A percentile compares a stretch with the other conserved stretches of the same genome.
Conservation (phyloP, 345 rosid genomes). For the Eutrema yunnanense region DNA sequence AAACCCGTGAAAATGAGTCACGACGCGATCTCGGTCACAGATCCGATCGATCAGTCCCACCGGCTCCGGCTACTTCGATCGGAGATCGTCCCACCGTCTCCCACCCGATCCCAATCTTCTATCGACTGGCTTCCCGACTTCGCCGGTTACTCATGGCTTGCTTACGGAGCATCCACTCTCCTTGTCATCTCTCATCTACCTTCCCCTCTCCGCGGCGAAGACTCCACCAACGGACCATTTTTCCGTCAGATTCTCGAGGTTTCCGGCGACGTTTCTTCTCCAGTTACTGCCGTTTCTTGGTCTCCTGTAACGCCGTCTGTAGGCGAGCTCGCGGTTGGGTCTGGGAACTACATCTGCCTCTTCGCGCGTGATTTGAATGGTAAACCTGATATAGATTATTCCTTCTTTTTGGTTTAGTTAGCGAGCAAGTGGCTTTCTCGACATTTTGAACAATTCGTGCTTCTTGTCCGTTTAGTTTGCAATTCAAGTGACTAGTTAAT, state of each 20-base stretch:
- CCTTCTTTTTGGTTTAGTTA: background rate
- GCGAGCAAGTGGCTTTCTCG: background rate
- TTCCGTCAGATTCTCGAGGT: conserved; percentile 76
- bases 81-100: conserved; percentile 66
- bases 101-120: conserved; percentile 53
- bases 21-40: conserved; percentile 27
- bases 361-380: conserved; percentile 52
- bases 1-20: conserved; percentile 30
- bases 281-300: conserved; percentile 69
- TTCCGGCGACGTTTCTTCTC: conserved; percentile 36
- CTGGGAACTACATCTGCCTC: conserved; percentile 47
- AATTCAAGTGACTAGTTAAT: background rate
- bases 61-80: conserved; percentile 47
- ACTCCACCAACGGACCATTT: conserved; percentile 52
- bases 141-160: conserved; percentile 87
- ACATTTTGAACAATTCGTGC: background rate
- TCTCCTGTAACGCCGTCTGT: conserved; percentile 62
- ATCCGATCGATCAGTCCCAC: conserved; percentile 55
- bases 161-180: conserved; percentile 88
- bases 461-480: too few relatives aligned
- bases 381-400: conserved; percentile 17
- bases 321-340: conserved; percentile 82
- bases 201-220: conserved; percentile 64
- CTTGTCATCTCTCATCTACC: conserved; percentile 85
- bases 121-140: conserved; percentile 86